A percentile compares a stretch with the other conserved stretches of the same genome.
These are phyloP conservation scores for Puccinia hordei DNA, from an alignment of 1,284 basidiomycete genomes.

Conservation along the genomic window DNA sequence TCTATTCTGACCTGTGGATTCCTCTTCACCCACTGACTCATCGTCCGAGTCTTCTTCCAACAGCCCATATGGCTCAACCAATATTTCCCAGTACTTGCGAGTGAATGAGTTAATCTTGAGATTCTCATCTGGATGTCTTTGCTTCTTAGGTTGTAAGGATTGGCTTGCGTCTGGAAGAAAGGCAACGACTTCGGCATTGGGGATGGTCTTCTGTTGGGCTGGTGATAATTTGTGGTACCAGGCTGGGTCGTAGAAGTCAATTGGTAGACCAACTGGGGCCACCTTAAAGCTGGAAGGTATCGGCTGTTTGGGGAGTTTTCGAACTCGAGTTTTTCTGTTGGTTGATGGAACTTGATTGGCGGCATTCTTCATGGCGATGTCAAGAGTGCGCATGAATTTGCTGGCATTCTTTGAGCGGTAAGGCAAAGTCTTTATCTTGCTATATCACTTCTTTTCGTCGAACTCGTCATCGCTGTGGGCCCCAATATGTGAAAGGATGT, in stretches of 20 bases:
- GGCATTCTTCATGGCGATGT: constrained; percentile 5
- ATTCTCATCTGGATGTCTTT: constrained; percentile 40
- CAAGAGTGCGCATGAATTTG: constrained; percentile 5
- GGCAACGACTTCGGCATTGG: not conserved
- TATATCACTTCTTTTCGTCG: too few species aligned
- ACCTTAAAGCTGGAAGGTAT: not conserved
- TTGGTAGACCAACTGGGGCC: constrained; percentile 7
- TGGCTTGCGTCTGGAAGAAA: constrained; percentile 26
- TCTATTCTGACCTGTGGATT: too few species aligned
- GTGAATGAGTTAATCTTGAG: constrained; percentile 7
- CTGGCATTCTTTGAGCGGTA: too few species aligned
- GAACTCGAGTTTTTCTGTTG: not conserved
- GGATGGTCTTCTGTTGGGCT: constrained; percentile 10
- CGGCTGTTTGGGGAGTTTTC: not conserved
- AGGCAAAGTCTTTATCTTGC: too few species aligned
- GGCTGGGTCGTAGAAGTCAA: constrained; percentile 25
- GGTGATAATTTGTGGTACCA: constrained; percentile 17
- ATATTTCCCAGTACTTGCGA: constrained; percentile 15
- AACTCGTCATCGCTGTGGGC: too few species aligned
- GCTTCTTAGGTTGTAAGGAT: not conserved
- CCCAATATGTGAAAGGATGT: constrained; percentile 11
- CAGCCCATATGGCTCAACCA: constrained; percentile 31
- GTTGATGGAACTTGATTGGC: not conserved
- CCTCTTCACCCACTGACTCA: too few species aligned
- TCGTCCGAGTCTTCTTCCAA: not conserved